Base-by-base conservation (phyloP, 164 flowering plant species). In the Vitis rupestris region DNA sequence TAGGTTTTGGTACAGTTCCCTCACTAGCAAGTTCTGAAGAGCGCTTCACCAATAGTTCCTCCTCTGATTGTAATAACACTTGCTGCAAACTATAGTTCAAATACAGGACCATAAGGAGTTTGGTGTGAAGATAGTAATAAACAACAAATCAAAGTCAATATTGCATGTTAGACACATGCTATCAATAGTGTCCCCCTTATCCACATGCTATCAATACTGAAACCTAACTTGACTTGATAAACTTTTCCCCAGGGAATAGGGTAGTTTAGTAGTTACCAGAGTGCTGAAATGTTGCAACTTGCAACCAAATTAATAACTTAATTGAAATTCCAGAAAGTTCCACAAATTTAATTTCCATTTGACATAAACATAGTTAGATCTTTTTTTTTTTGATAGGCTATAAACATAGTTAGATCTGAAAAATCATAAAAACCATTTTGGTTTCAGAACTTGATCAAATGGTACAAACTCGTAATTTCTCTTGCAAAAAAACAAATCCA, bases 41-140 rank as follows among this genome's bases (percentile, higher is more conserved):
- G 54, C 77, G 86, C 61, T 82, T 89, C 51, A 73, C 79, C 72
- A 90, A 29, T 37, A 92, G 72, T 79, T 94, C 98, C 67, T 94
- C 98, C 82, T 92, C 98, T 57, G 98, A 87, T 61, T 86, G 97
- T 67, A 94, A 69, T 29, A 94, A 74, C 44, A 85, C 78, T 74
- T 87, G 83, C 83, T 87, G 94, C 78, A 94, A 76, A 61, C 98
- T 94, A 74, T 69, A 74, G 52, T 17, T 49, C 51, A 73, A 47
- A n/a, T 65, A 77, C 12, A 64, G 27, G 17, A 17, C 61, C 16
- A 69, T 60, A 50, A 65, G n/a, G 44, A 44, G 48, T 47, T 15
- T 15, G n/a, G 49, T 50, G 13, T 64, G 17, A 29, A 61, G 27
- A 29, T 65, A 2, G 27, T 50, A 29, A 50, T 52, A 64, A 23